A percentile compares a stretch with the other conserved stretches of the same genome.
Conservation (phyloP, 2,329 filamentous ascomycete genomes). For the Hypoxylon sp. region DNA sequence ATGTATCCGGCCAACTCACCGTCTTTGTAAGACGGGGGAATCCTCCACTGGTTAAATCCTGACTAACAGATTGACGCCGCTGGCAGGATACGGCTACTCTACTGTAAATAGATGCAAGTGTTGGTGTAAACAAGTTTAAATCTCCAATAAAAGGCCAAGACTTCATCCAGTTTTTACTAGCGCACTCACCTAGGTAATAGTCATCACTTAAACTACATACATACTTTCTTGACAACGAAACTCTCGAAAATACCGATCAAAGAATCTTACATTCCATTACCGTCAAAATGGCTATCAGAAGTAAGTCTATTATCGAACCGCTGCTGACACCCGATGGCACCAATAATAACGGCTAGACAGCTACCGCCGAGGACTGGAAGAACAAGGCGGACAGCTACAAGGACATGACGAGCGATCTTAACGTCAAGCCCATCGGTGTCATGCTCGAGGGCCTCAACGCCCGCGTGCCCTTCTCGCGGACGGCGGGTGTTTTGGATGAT, state of each 20-base stretch:
- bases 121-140: neutral
- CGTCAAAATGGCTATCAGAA: constrained; percentile 2
- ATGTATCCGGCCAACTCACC: neutral
- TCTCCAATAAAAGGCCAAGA: neutral
- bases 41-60: neutral
- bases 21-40: neutral
- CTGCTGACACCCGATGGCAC: neutral
- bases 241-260: neutral
- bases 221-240: neutral
- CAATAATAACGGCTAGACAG: neutral
- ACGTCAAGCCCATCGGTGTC: constrained; percentile 7
- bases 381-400: constrained; percentile 5
- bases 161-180: neutral
- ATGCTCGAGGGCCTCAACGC: constrained; percentile 13
- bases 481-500: constrained; percentile 9
- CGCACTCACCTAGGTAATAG: neutral
- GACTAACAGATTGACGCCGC: no score
- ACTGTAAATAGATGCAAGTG: neutral
- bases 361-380: constrained; percentile 4
- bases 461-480: constrained; percentile 4
- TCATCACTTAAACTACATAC: neutral
- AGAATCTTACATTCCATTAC: neutral
- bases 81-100: neutral
- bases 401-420: neutral
- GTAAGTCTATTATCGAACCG: neutral